phyloP scores from a whole-genome alignment of 1,284 basidiomycete species.

The Marasmius sp. region DNA sequence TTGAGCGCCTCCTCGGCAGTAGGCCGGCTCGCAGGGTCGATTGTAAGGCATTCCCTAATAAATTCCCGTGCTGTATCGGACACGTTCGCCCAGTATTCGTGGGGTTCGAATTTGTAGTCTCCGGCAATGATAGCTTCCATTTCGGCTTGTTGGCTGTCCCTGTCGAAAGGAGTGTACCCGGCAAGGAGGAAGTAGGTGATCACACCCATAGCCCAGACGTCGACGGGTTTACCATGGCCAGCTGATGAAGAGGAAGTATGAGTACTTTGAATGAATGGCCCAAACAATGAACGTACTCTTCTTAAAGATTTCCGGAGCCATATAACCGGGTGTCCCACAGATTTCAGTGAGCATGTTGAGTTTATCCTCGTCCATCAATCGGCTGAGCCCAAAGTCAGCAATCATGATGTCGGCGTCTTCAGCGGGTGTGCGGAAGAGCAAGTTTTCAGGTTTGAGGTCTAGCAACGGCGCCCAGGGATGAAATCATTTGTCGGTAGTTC shows the following conservation, averaged over 20 bases:
- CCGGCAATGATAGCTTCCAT: conserved; percentile 93
- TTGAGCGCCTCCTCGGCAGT: conserved; percentile 72
- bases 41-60: conserved; percentile 78
- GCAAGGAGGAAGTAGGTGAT: conserved; percentile 95
- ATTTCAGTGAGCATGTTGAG: conserved; percentile 90
- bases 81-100: conserved; percentile 86
- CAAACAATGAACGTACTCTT: conserved; percentile 58
- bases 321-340: conserved; percentile 95
- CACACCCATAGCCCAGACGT: conserved; percentile 97
- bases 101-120: conserved; percentile 80
- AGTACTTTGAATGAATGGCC: neutral
- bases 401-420: conserved; percentile 96
- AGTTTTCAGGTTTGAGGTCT: conserved; percentile 98
- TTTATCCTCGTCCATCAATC: conserved; percentile 90
- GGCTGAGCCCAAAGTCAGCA: conserved; percentile 93
- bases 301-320: conserved; percentile 98
- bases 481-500: neutral
- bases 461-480: conserved; percentile 1
- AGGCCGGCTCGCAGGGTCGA: conserved; percentile 77
- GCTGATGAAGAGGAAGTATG: conserved; percentile 40
- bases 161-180: conserved; percentile 94
- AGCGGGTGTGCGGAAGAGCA: conserved; percentile 87
- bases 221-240: conserved; percentile 95
- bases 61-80: conserved; percentile 82
- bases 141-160: conserved; percentile 83